phyloP scores from a whole-genome alignment of 257 asterid genomes.

The Fraxinus pennsylvanica region DNA sequence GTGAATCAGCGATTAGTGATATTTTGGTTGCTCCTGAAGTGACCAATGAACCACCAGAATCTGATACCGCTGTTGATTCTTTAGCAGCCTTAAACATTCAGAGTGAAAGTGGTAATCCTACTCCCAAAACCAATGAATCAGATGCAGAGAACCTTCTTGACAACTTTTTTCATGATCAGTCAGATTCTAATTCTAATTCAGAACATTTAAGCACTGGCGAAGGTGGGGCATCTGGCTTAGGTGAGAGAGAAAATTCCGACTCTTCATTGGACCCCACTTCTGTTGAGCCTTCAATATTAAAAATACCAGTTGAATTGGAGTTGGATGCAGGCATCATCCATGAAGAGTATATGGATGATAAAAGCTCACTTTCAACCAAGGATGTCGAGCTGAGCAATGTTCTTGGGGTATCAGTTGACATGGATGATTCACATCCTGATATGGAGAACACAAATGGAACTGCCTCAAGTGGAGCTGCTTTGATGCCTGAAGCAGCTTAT shows the following conservation, averaged over 20 bases:
- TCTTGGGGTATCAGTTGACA: slow-evolving; percentile 40
- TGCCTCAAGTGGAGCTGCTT: slow-evolving; percentile 37
- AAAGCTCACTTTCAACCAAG: slow-evolving; percentile 37
- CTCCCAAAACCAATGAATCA: slow-evolving; percentile 41
- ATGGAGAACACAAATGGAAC: slow-evolving; percentile 34
- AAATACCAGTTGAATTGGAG: slow-evolving; percentile 32
- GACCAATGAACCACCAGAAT: slow-evolving; percentile 36
- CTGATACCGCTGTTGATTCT: slow-evolving; percentile 42
- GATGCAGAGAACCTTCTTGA: slow-evolving; percentile 39
- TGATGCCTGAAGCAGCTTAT: slow-evolving; percentile 35
- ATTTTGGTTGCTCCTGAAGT: slow-evolving; percentile 47
- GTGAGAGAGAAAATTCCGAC: slow-evolving; percentile 34
- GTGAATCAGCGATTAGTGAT: slow-evolving; percentile 41
- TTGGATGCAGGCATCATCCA: slow-evolving; percentile 36
- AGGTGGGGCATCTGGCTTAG: slow-evolving; percentile 36
- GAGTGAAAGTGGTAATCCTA: slow-evolving; percentile 34
- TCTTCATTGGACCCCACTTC: slow-evolving; percentile 39
- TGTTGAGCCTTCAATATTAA: slow-evolving; percentile 37
- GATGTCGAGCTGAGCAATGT: slow-evolving; percentile 27
- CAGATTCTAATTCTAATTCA: slow-evolving; percentile 35
- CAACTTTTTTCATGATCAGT: slow-evolving; percentile 33
- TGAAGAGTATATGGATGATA: slow-evolving; percentile 39
- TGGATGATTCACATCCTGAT: slow-evolving; percentile 37
- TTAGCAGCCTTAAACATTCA: slow-evolving; percentile 38
- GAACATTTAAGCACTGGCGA: slow-evolving; percentile 37